Base-by-base conservation (phyloP, 805 yeast genomes). In the Komagataella pastoris region DNA sequence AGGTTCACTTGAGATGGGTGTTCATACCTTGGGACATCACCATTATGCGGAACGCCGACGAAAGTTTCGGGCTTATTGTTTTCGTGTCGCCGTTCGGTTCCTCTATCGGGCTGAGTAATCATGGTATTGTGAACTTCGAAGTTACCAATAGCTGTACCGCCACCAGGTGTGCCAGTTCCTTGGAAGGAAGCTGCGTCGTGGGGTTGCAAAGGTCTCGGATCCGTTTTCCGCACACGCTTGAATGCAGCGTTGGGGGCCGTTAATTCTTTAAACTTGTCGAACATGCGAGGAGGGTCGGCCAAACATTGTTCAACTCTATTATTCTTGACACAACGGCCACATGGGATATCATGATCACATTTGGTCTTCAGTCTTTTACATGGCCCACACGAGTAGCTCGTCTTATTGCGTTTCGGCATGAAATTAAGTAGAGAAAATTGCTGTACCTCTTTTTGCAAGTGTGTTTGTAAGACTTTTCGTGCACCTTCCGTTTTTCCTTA, bases 241-340 rank as follows among this genome's bases (percentile, higher is more conserved):
- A 30, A 30, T 30, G 40, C n/a, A 30, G 40, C 40, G 40, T 30
- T 30, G 5, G 40, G 40, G 40, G 40, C 40, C 14, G 40, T 30
- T 30, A 30, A 14, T 30, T 30, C 40, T 30, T 30, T 30, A n/a
- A 30, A 30, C 14, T 30, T 30, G 40, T 30, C 40, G 40, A 30
- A 30, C 40, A 30, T 52, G 17, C 48, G 55, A 7, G 57, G 56
- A 3, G 57, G 57, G 24, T 54, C 52, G 17, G 66, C 60, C 76
- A 62, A 10, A 72, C 66, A 36, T 66, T 50, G 52, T 4, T 51
- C 55, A 21, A 43, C 48, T 19, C 52, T 54, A 19, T 53, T 50
- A 17, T 53, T 21, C 44, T 52, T 49, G 8, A 48, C 47, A 30
- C 57, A 56, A 5, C 52, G 48, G 10, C 50, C 49, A 44, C 54